Evolutionary conservation across 1,284 basidiomycete species (phyloP).

Genomic region (Earliella scabrosa): DNA sequence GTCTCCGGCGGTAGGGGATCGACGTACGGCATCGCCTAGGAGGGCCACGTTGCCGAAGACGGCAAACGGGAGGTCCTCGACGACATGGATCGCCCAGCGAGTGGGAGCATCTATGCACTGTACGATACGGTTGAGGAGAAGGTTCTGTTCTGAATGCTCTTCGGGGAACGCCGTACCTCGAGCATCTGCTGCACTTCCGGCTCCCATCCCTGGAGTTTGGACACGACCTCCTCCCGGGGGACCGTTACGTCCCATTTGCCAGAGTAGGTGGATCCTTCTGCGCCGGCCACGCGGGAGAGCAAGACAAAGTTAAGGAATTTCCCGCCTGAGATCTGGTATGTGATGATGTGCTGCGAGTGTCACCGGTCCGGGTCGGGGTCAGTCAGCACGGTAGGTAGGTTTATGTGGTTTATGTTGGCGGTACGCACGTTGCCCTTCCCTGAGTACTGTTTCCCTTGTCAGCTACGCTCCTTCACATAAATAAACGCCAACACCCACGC

Average conservation of each 20-base stretch:
- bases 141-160: background rate
- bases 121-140: background rate
- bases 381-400: too few species aligned
- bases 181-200: constrained; percentile 40
- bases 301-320: constrained; percentile 43
- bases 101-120: constrained; percentile 44
- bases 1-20: background rate
- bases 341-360: constrained; percentile 32
- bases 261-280: constrained; percentile 37
- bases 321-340: constrained; percentile 35
- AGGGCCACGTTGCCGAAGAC: constrained; percentile 42
- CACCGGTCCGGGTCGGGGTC: too few species aligned
- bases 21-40: constrained; percentile 49
- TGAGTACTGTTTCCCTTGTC: too few species aligned
- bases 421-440: constrained; percentile 45
- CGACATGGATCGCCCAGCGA: constrained; percentile 49
- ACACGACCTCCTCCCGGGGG: constrained; percentile 38
- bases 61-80: constrained; percentile 42
- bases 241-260: constrained; percentile 41
- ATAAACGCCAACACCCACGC: too few species aligned
- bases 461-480: too few species aligned
- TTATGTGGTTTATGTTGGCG: too few species aligned
- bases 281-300: constrained; percentile 40
- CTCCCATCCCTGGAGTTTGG: constrained; percentile 40
- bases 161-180: constrained; percentile 27